Conservation (phyloP, 345 rosid species). For the Pelargonium nanum region DNA sequence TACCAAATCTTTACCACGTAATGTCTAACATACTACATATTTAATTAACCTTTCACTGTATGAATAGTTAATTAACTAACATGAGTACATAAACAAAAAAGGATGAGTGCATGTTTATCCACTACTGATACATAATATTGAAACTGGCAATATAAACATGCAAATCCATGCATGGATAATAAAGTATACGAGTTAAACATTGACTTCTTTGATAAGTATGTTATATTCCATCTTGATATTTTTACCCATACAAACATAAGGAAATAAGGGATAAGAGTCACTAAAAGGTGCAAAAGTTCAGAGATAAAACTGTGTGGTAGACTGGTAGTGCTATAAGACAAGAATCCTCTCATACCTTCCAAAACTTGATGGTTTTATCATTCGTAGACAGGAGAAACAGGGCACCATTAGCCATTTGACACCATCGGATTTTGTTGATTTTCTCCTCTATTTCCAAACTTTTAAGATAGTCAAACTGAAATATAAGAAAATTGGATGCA, state of each 20-base stretch:
- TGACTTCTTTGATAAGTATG: too few species aligned
- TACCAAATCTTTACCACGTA: not conserved
- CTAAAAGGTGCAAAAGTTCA: too few species aligned
- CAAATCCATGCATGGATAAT: not conserved
- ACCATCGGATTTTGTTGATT: constrained; percentile 99
- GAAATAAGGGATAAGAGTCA: too few species aligned
- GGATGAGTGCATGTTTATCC: too few species aligned
- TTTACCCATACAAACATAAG: too few species aligned
- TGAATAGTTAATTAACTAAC: not conserved
- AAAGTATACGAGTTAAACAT: not conserved
- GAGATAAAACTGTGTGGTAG: too few species aligned
- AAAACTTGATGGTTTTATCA: constrained; percentile 95
- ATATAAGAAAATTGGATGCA: constrained; percentile 11
- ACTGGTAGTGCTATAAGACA: not conserved
- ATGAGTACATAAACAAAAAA: not conserved
- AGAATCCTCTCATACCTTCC: constrained; percentile 61
- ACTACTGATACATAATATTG: too few species aligned
- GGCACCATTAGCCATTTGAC: constrained; percentile 84
- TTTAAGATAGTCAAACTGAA: constrained; percentile 98
- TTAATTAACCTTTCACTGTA: too few species aligned
- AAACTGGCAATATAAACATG: too few species aligned
- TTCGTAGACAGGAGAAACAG: constrained; percentile 92
- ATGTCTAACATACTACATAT: too few species aligned
- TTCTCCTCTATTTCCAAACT: constrained; percentile 99
- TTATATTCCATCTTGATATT: too few species aligned